Evolutionary conservation across 1,284 basidiomycete genomes (phyloP), one percentile per base, ranked within the genome.

Genomic region (Polyporus tsugae): DNA sequence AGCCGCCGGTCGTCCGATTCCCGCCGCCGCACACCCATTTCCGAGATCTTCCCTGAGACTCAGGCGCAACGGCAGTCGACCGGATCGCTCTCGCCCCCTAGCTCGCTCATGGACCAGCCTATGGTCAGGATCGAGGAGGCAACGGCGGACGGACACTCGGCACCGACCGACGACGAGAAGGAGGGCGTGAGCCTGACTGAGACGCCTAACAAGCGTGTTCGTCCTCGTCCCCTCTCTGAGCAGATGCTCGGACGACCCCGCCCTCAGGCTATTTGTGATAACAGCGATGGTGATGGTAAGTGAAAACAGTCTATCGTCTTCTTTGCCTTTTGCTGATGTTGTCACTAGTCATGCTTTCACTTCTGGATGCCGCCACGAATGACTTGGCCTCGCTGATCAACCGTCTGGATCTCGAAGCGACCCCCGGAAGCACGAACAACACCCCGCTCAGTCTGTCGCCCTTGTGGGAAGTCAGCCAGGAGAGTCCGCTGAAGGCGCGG

Each of bases 381-480:
- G 93, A 94, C 57, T 83, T 95, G 2, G 93, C 91, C 0, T 86
- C 87, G 60, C 81, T 95, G 15, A 92, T 95, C 78, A 91, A 89
- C 71, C 85, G 86, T 25, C 82, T 94, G 33, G 91, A 94, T 73
- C 82, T 94, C 2, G 88, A 93, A 74, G 90, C 91, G 4, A 93
- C 92, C 0, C 92, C 92, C 0, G 81, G 68, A 29, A 78, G 82
- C 19, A 76, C 86, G 1, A 83, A 85, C 2, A 85, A 86, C 58
- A 86, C 86, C 0, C 87, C 87, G 0, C 67, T 79, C 33, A 72
- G 72, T 41, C 69, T 74, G 11, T 80, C 82, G 9, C 78, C 77
- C 13, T 62, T 70, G 19, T 64, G 70, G 58, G 39, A 29, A 11
- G 46, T 44, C 33, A 57, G 60, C 38, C 71, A 77, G 41, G 82